phyloP scores from a whole-genome alignment of 2,329 filamentous ascomycete species.

The Aureobasidium sp. region DNA sequence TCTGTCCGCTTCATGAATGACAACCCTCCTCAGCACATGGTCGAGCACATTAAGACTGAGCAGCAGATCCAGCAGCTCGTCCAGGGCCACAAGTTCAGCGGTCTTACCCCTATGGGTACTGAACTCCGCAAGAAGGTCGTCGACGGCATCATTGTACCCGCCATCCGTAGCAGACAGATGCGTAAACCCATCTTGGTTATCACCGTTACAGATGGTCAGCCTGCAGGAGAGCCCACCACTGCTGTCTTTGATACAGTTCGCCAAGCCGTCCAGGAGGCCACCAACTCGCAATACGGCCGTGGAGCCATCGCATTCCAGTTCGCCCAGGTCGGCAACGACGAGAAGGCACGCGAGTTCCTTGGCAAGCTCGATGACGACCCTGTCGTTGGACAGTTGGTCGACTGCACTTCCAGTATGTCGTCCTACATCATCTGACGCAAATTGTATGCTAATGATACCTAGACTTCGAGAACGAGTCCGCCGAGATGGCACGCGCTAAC shows the following conservation, averaged over 20 bases:
- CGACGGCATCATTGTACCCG: conserved; percentile 48
- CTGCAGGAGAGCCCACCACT: conserved; percentile 51
- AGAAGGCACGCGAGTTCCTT: conserved; percentile 55
- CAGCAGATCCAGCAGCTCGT: conserved; percentile 52
- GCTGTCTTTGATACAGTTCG: conserved; percentile 50
- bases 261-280: conserved; percentile 43
- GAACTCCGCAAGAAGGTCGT: conserved; percentile 54
- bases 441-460: conserved; percentile 11
- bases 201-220: conserved; percentile 57
- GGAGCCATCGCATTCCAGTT: conserved; percentile 57
- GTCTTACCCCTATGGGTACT: conserved; percentile 58
- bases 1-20: conserved; percentile 64
- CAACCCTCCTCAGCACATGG: conserved; percentile 35
- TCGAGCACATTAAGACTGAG: conserved; percentile 48
- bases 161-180: conserved; percentile 44
- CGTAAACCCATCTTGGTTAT: conserved; percentile 58
- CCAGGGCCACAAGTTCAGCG: conserved; percentile 51
- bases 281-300: conserved; percentile 43
- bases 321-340: conserved; percentile 60
- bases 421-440: not conserved
- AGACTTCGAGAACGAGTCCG: conserved; percentile 61
- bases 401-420: conserved; percentile 58
- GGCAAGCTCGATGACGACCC: conserved; percentile 56
- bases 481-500: conserved; percentile 53
- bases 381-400: conserved; percentile 50